phyloP scores from a whole-genome alignment of 2,329 filamentous ascomycete genomes.

The Tolypocladium pustulatum region DNA sequence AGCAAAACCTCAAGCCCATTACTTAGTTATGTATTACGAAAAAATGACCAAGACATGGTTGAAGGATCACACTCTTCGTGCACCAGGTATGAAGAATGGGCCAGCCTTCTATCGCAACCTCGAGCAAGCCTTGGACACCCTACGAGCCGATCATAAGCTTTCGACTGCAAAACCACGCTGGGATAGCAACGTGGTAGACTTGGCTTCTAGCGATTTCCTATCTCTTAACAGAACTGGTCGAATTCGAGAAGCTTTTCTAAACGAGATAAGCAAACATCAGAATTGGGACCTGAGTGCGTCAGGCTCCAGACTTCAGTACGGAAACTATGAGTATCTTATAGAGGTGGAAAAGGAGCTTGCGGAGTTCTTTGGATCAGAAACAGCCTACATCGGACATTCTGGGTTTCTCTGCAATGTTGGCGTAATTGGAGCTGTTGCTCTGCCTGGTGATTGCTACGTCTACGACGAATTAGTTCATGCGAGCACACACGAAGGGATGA shows the following conservation, averaged over 20 bases:
- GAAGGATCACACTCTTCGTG: not conserved
- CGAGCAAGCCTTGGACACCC: constrained; percentile 15
- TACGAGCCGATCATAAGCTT: constrained; percentile 8
- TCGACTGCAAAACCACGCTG: no score
- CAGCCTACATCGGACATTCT: constrained; percentile 49
- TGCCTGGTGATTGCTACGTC: constrained; percentile 41
- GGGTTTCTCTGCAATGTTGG: constrained; percentile 42
- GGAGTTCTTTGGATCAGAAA: constrained; percentile 44
- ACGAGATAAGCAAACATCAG: constrained; percentile 16
- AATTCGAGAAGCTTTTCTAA: constrained; percentile 34
- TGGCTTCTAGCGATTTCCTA: no score
- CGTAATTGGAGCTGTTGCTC: constrained; percentile 37
- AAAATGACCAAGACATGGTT: not conserved
- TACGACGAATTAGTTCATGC: constrained; percentile 58
- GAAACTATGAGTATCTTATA: constrained; percentile 46
- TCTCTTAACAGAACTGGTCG: no score
- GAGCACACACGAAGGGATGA: constrained; percentile 53
- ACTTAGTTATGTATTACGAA: no score
- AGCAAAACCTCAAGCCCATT: no score
- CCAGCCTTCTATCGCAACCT: constrained; percentile 10
- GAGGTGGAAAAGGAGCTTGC: constrained; percentile 48
- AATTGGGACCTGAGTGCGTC: constrained; percentile 35
- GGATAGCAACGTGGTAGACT: no score
- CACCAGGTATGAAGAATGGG: not conserved
- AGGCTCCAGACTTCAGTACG: constrained; percentile 53